Evolutionary conservation across 352 stramenopile genomes (phyloP), one percentile per base, ranked within the genome.

Genomic region (Blastocystis sp.): DNA sequence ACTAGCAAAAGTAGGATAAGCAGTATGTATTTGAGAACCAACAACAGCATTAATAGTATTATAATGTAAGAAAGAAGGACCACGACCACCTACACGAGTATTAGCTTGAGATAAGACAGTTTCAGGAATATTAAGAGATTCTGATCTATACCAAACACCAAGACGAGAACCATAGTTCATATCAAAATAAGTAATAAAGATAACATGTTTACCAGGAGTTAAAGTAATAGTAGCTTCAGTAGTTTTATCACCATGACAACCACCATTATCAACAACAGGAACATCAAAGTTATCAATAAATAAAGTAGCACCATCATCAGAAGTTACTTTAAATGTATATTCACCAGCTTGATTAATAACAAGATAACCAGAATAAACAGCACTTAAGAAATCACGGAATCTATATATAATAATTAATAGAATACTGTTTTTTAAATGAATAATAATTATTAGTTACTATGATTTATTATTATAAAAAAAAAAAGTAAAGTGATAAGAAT

Each of bases 121-220:
- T 0, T 16, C 9, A 11, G 44, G 44, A 0, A 55, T 28, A 5
- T 33, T 25, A 9, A 16, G 28, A 11, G 44, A 28, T 11, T 7
- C 3, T 6, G 44, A 55, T n/a, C n/a, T 11, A n/a, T 55, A 55
- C 44, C 41, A 16, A 6, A 55, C 16, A 7, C 23, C n/a, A 13
- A 55, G 31, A 19, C 0, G 19, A 11, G 44, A 28, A 25, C 28
- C 19, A 21, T 33, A 28, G 13, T n/a, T n/a, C 27, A 59, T 24
- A n/a, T 59, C 49, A 21, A 59, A 30, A 40, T 49, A 59, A 36
- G 46, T 59, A 30, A 44, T 40, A 3, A 59, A 36, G 19, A 59
- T 49, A 24, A 56, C 18, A 18, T 56, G 46, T 25, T 13, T 13
- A 13, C 46, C 46, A 1, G 46, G 27, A 4, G 16, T 5, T 1